phyloP scores from a whole-genome alignment of 768 basidiomycete species.

The Kwoniella europaea region DNA sequence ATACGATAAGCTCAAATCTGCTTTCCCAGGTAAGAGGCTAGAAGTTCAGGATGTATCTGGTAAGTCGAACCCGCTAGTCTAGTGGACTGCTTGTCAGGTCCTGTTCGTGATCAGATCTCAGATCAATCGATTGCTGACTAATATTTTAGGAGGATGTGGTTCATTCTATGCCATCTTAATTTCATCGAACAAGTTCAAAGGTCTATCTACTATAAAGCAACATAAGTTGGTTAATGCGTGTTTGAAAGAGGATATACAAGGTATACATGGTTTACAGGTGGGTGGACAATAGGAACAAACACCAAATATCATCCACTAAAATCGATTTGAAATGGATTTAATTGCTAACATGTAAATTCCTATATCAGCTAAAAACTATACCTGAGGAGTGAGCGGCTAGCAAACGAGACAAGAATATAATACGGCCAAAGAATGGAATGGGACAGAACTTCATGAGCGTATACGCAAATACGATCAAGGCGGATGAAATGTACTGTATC shows the following conservation, averaged over 20 bases:
- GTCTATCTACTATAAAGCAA: constrained; percentile 85
- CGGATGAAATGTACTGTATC: too few relatives aligned
- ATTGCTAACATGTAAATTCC: constrained; percentile 3
- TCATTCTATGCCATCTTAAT: constrained; percentile 92
- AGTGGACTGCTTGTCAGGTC: neutral
- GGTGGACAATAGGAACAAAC: constrained; percentile 35
- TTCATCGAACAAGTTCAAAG: constrained; percentile 81
- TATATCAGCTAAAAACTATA: constrained; percentile 45
- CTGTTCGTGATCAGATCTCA: neutral
- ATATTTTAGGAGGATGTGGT: constrained; percentile 83
- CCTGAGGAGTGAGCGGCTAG: constrained; percentile 30
- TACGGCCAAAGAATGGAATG: neutral
- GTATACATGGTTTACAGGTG: constrained; percentile 93
- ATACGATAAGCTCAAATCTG: constrained; percentile 71
- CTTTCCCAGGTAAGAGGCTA: constrained; percentile 78
- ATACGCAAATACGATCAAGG: too few relatives aligned
- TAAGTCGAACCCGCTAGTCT: constrained; percentile 57
- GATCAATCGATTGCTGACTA: constrained; percentile 9
- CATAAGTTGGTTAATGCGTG: constrained; percentile 85
- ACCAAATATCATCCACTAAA: too few relatives aligned
- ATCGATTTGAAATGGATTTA: neutral
- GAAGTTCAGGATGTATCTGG: constrained; percentile 95
- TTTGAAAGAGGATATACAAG: constrained; percentile 84
- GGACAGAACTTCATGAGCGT: neutral
- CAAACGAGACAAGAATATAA: too few relatives aligned